These are phyloP conservation scores for Sugiyamaella neomexicana DNA, from an alignment of 1,139 yeast species.

Conservation along the genomic window DNA sequence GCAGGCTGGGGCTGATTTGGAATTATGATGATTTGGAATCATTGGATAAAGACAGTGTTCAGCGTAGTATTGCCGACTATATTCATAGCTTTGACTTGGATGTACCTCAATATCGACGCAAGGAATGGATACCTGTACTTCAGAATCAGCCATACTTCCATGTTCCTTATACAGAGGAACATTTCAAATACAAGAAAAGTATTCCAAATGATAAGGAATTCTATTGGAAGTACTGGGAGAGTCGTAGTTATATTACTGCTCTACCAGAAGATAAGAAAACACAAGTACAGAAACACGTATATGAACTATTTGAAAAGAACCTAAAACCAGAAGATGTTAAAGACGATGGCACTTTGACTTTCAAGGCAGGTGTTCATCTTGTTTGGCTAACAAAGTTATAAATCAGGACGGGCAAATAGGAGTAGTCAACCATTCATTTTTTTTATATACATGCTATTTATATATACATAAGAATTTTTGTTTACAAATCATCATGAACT, in stretches of 20 bases:
- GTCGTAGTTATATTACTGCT: constrained; percentile 58
- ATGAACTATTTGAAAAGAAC: constrained; percentile 32
- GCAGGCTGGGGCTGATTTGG: constrained; percentile 59
- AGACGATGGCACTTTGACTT: constrained; percentile 18
- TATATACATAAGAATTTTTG: not conserved
- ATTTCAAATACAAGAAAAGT: constrained; percentile 34
- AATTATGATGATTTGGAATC: constrained; percentile 50
- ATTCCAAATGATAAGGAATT: constrained; percentile 34
- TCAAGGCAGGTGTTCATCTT: constrained; percentile 25
- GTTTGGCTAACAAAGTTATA: constrained; percentile 25
- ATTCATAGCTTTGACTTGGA: constrained; percentile 40
- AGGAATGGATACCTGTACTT: constrained; percentile 51
- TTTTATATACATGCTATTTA: not conserved
- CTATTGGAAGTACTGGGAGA: constrained; percentile 56
- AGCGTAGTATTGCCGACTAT: constrained; percentile 37
- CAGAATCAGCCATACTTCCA: constrained; percentile 35
- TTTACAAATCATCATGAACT: constrained; percentile 22
- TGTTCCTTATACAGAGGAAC: constrained; percentile 43
- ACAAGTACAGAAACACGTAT: constrained; percentile 40
- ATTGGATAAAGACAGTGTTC: constrained; percentile 37
- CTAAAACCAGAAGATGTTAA: constrained; percentile 23
- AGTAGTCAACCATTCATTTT: not conserved
- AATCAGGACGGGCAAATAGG: not conserved
- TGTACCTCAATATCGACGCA: constrained; percentile 62
- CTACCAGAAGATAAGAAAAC: constrained; percentile 45